These are phyloP conservation scores for Stagonosporopsis vannaccii DNA, from an alignment of 2,329 filamentous ascomycete genomes.

Conservation along the genomic window DNA sequence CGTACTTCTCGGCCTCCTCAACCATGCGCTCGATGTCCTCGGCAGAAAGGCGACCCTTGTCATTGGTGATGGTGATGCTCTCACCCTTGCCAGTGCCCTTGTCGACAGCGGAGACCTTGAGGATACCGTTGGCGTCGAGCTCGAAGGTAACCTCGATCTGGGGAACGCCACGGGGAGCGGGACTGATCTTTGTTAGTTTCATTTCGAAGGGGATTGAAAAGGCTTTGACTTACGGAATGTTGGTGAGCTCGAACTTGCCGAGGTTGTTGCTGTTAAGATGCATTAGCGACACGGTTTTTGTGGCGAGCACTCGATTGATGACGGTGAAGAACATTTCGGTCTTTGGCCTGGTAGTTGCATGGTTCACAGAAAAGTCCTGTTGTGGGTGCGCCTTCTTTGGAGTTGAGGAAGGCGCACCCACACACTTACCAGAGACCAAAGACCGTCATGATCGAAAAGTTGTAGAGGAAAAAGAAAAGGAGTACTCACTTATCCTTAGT, in stretches of 20 bases:
- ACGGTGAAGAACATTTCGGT: too few species aligned
- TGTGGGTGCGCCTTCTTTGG: too few species aligned
- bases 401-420: too few species aligned
- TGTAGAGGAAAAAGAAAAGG: too few species aligned
- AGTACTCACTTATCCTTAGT: slow-evolving; percentile 96
- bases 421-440: too few species aligned
- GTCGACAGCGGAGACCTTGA: slow-evolving; percentile 94
- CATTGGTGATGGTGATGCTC: slow-evolving; percentile 98
- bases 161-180: slow-evolving; percentile 92
- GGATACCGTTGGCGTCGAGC: slow-evolving; percentile 97
- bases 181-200: slow-evolving; percentile 47
- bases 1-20: slow-evolving; percentile 96
- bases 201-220: background rate
- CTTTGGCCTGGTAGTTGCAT: too few species aligned
- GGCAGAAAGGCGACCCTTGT: slow-evolving; percentile 95
- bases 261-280: too few species aligned
- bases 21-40: slow-evolving; percentile 99
- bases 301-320: too few species aligned
- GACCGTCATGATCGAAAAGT: too few species aligned
- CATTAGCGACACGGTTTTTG: too few species aligned
- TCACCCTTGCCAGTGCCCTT: slow-evolving; percentile 98
- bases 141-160: slow-evolving; percentile 99
- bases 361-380: too few species aligned
- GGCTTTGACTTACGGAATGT: slow-evolving; percentile 69
- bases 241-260: slow-evolving; percentile 97